These are phyloP conservation scores for Basidiobolus meristosporus DNA, from an alignment of 371 early-diverging fungal genomes.

Conservation along the genomic window DNA sequence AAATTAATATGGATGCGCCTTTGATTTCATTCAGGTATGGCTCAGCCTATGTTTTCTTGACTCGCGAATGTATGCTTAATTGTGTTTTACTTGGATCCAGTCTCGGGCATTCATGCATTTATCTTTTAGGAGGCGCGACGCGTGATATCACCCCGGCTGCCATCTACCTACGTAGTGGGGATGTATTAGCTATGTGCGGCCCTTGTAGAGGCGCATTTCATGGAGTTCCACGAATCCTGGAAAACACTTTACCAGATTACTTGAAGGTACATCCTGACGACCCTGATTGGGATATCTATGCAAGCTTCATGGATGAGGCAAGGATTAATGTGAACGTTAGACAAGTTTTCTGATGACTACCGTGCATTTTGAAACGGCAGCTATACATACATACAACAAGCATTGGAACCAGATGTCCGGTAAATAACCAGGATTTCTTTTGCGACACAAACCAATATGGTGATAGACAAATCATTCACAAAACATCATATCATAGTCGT, in stretches of 20 bases:
- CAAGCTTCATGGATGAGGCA: no score
- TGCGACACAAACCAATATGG: no score
- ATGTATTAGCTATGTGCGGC: constrained; percentile 71
- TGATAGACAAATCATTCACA: no score
- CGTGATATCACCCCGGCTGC: constrained; percentile 42
- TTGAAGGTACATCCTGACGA: constrained; percentile 9
- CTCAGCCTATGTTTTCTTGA: neutral
- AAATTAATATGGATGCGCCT: constrained; percentile 75
- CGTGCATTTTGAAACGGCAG: no score
- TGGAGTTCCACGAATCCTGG: constrained; percentile 55
- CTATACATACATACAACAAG: no score
- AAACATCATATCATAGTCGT: no score
- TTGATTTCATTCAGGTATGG: constrained; percentile 57
- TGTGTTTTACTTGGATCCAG: constrained; percentile 9
- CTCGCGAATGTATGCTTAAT: neutral
- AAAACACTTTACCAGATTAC: constrained; percentile 35
- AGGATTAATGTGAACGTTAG: no score
- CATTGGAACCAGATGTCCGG: no score
- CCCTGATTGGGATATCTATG: no score
- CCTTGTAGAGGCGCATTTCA: constrained; percentile 50
- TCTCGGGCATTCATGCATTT: constrained; percentile 62
- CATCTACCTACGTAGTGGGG: constrained; percentile 54
- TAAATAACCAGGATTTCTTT: no score
- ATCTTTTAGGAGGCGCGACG: constrained; percentile 51
- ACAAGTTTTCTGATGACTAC: no score